These are phyloP conservation scores for Aspergillus sp. DNA, from an alignment of 2,329 filamentous ascomycete genomes.

Conservation along the genomic window DNA sequence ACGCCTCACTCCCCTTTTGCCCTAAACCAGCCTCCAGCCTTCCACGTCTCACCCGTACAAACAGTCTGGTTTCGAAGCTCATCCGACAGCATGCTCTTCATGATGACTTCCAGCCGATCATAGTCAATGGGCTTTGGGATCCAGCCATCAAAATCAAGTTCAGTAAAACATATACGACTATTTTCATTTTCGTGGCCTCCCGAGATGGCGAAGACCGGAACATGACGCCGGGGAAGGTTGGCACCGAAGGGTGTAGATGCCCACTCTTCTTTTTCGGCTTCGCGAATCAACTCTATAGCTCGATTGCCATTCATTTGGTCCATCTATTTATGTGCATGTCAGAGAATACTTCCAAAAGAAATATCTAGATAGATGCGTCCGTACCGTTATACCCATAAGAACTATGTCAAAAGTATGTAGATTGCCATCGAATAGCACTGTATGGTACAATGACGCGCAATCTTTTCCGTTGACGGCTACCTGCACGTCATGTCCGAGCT, in stretches of 20 bases:
- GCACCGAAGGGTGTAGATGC: conserved; percentile 31
- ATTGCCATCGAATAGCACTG: background rate
- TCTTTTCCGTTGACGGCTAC: conserved; percentile 82
- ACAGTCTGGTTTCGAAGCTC: conserved; percentile 60
- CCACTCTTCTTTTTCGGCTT: conserved; percentile 52
- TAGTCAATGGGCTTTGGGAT: conserved; percentile 87
- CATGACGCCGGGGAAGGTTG: conserved; percentile 38
- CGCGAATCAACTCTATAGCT: conserved; percentile 80
- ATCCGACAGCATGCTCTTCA: conserved; percentile 66
- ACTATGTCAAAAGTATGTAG: background rate
- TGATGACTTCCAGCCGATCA: conserved; percentile 65
- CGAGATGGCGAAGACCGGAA: conserved; percentile 83
- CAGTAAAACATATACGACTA: conserved; percentile 66
- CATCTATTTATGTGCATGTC: conserved; percentile 62
- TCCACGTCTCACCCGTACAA: conserved; percentile 74
- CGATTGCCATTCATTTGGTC: conserved; percentile 83
- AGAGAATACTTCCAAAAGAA: background rate
- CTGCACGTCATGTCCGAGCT: conserved; percentile 68
- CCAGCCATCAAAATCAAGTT: conserved; percentile 84
- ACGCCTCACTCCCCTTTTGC: background rate
- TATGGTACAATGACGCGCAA: conserved; percentile 48
- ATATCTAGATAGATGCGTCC: background rate
- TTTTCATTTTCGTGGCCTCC: conserved; percentile 68
- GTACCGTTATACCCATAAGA: background rate
- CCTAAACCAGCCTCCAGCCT: conserved; percentile 80